Base-by-base conservation (phyloP, 176 grass and related monocot species). In the Luzula sylvatica region DNA sequence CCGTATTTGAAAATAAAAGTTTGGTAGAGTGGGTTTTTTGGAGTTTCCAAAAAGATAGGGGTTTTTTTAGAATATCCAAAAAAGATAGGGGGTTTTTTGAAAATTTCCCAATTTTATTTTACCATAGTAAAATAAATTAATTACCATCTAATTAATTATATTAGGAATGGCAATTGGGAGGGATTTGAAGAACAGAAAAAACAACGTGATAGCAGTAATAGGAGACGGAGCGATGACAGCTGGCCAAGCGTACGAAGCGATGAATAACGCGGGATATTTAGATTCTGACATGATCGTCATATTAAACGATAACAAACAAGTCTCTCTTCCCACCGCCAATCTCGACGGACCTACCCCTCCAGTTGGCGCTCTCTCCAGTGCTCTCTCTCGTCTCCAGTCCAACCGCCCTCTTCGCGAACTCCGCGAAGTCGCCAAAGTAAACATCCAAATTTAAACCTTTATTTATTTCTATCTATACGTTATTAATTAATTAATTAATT, bases 241-340 rank as follows among this genome's bases (percentile, higher is more conserved):
- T 0, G 92, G 92, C 26, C 85, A 96, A 79, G 92, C 92, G 20
- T 96, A 96, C 38, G 92, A 96, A 71, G 92, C 92, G 38, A 86
- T 96, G 85, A 96, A 96, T 71, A 90, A 96, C 67, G 92, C 92
- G 14, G 92, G 92, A 1, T 98, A 98, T 61, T 78, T 98, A 4
- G 92, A 98, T 67, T 83, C 92, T 1, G 85, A 98, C 49, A 98
- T 98, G 92, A 98, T 98, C 63, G 92, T 98, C 35, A 83, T 98
- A 50, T 82, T 98, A 28, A 98, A 98, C 71, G 92, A 98, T 66
- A 98, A 98, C 53, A 98, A 98, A 72, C 92, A 98, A 66, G 92
- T 98, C 61, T 90, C 84, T 19, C 74, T 98, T 58, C 92, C 92
- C 24, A 98, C 92, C 50, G 92, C 92, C 2, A 90, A 63, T 20